A percentile compares a stretch with the other conserved stretches of the same genome.
These are phyloP conservation scores for Aspergillus steynii DNA, from an alignment of 495 filamentous ascomycete species.

Conservation along the genomic window DNA sequence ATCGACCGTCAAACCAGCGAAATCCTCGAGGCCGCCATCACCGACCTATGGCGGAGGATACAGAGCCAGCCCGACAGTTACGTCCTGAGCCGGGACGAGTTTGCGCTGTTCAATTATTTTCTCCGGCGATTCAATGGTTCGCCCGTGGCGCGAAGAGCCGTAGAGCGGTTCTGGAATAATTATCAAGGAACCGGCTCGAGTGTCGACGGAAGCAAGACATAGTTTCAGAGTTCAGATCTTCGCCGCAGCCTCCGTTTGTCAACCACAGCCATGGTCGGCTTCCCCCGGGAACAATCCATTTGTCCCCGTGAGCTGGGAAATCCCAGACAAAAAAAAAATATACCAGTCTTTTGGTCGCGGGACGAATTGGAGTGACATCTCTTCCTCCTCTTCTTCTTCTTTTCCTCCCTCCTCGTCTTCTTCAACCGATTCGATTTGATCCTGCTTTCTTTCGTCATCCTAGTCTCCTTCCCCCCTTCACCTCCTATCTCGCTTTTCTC, in stretches of 20 bases:
- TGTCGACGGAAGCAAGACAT: slow-evolving; percentile 27
- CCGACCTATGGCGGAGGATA: slow-evolving; percentile 63
- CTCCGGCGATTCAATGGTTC: slow-evolving; percentile 55
- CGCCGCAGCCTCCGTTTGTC: not conserved
- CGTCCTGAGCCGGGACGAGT: slow-evolving; percentile 68
- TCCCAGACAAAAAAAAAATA: not conserved
- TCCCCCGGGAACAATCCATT: not conserved
- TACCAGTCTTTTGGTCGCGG: not conserved
- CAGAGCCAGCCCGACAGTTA: slow-evolving; percentile 59
- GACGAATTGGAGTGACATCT: not conserved
- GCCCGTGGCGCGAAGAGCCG: slow-evolving; percentile 39
- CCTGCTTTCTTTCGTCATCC: not conserved
- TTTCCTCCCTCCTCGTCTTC: not conserved
- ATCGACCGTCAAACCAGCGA: slow-evolving; percentile 50
- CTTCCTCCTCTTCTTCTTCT: not conserved
- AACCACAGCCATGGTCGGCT: not conserved
- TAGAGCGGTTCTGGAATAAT: slow-evolving; percentile 52
- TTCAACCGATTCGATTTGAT: not conserved
- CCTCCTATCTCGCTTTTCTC: not conserved
- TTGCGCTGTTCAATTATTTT: slow-evolving; percentile 77
- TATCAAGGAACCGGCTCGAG: slow-evolving; percentile 31
- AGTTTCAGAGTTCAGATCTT: slow-evolving; percentile 8
- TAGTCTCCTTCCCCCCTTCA: not conserved
- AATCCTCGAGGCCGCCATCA: slow-evolving; percentile 58
- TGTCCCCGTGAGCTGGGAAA: not conserved